A percentile compares a stretch with the other conserved stretches of the same genome.
Evolutionary conservation across 805 yeast genomes (phyloP).

Genomic region (Sugiyamaella marilandica): DNA sequence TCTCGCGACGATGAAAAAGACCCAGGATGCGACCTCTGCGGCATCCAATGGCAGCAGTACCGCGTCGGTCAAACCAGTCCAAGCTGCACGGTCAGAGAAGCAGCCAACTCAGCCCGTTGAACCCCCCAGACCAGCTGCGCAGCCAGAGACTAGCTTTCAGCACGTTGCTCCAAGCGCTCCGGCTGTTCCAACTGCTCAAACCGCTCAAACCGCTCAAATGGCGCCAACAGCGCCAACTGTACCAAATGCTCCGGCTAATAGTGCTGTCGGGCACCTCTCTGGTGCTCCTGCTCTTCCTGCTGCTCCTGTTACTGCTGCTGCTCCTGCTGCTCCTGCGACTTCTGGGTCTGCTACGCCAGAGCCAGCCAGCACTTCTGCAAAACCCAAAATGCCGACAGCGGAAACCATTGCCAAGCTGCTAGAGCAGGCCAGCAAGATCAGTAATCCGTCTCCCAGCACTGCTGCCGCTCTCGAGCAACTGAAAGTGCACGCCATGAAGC

Average conservation of each 20-base stretch:
- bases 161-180: neutral
- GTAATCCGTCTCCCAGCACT: constrained; percentile 33
- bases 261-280: neutral
- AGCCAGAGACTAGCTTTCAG: too few relatives aligned
- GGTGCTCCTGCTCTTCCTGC: neutral
- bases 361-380: constrained; percentile 5
- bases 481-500: constrained; percentile 24
- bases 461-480: constrained; percentile 34
- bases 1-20: constrained; percentile 17
- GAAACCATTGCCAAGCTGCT: constrained; percentile 33
- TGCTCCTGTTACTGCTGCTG: neutral
- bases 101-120: too few relatives aligned
- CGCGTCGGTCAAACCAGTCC: neutral
- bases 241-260: neutral
- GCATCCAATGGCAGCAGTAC: neutral
- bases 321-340: constrained; percentile 2
- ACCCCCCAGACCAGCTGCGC: too few relatives aligned
- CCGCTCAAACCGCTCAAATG: constrained; percentile 2
- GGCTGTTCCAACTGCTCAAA: constrained; percentile 4
- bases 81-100: neutral
- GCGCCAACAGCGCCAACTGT: too few relatives aligned
- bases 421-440: constrained; percentile 34
- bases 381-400: constrained; percentile 22
- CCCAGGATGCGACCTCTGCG: neutral
- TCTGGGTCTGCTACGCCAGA: constrained; percentile 8